Percentiles rank a stretch among this genome's conserved stretches.
These are phyloP conservation scores for Mycosarcoma maydis DNA, from an alignment of 1,284 basidiomycete species.

Conservation along the genomic window DNA sequence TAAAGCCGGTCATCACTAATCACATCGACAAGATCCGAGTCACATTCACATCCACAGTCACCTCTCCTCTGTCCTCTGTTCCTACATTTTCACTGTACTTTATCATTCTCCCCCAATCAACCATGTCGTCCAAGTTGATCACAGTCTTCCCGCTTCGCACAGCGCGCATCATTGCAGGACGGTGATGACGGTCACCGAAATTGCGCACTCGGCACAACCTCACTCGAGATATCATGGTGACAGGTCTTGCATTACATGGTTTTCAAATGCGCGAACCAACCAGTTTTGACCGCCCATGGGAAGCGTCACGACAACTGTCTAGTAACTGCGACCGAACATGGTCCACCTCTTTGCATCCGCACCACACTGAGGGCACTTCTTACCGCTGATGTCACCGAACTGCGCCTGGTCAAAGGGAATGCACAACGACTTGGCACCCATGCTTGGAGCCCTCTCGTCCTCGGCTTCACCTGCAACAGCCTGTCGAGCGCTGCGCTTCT, in stretches of 20 bases:
- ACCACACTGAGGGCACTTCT: conserved; percentile 63
- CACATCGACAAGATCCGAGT: neutral
- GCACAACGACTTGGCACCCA: conserved; percentile 95
- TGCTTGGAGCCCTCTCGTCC: conserved; percentile 90
- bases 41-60: neutral
- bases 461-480: conserved; percentile 52
- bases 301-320: conserved; percentile 1
- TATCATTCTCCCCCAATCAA: neutral
- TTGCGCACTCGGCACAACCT: no score
- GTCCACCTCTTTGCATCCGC: conserved; percentile 64
- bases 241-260: neutral
- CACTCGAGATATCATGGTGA: no score
- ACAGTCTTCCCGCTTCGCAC: neutral
- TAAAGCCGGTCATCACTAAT: conserved; percentile 45
- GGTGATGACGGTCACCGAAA: no score
- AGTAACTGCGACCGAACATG: conserved; percentile 66
- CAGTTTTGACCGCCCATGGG: no score
- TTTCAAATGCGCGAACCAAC: no score
- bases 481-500: conserved; percentile 81
- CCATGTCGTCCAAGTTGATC: no score
- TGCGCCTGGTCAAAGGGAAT: conserved; percentile 93
- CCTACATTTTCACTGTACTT: neutral
- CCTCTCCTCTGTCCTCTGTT: no score
- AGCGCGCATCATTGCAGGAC: no score
- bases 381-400: conserved; percentile 57